These are phyloP conservation scores for Trichoderma reesei DNA, from an alignment of 495 filamentous ascomycete genomes.

Conservation along the genomic window DNA sequence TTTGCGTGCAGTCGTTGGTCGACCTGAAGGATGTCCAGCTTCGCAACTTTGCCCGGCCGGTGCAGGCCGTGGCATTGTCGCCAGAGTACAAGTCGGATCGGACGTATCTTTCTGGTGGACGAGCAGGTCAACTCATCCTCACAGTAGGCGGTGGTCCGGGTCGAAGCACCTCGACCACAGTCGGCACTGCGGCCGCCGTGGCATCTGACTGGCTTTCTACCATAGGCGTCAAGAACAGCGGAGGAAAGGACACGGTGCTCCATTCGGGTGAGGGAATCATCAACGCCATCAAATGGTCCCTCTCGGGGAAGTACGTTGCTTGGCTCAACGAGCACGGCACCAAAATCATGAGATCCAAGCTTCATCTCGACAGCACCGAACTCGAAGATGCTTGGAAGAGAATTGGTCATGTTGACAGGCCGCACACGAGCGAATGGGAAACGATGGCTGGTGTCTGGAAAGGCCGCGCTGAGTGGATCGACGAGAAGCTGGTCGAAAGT, in stretches of 20 bases:
- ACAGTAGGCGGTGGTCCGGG: constrained; percentile 73
- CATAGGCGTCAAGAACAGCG: constrained; percentile 66
- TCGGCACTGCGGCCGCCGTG: constrained; percentile 64
- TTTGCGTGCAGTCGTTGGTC: constrained; percentile 76
- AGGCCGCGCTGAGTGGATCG: constrained; percentile 82
- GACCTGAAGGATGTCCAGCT: constrained; percentile 67
- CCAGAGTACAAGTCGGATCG: constrained; percentile 86
- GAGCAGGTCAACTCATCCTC: constrained; percentile 82
- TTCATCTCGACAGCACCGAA: constrained; percentile 68
- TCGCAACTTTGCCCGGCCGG: constrained; percentile 85
- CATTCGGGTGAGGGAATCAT: constrained; percentile 91
- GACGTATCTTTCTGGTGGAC: constrained; percentile 80
- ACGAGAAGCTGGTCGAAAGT: constrained; percentile 61
- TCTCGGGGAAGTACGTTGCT: constrained; percentile 79
- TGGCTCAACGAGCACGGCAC: constrained; percentile 96
- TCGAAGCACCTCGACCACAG: constrained; percentile 68
- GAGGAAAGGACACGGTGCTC: constrained; percentile 76
- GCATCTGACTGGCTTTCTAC: constrained; percentile 87
- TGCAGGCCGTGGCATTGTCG: constrained; percentile 81
- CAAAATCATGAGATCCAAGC: constrained; percentile 89
- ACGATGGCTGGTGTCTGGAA: constrained; percentile 96
- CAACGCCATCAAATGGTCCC: constrained; percentile 82
- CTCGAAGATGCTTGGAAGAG: constrained; percentile 85
- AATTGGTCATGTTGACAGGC: constrained; percentile 83
- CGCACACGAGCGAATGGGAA: constrained; percentile 71